These are phyloP conservation scores for Ophiosphaerella herpotricha DNA, from an alignment of 2,329 filamentous ascomycete genomes.

Conservation along the genomic window DNA sequence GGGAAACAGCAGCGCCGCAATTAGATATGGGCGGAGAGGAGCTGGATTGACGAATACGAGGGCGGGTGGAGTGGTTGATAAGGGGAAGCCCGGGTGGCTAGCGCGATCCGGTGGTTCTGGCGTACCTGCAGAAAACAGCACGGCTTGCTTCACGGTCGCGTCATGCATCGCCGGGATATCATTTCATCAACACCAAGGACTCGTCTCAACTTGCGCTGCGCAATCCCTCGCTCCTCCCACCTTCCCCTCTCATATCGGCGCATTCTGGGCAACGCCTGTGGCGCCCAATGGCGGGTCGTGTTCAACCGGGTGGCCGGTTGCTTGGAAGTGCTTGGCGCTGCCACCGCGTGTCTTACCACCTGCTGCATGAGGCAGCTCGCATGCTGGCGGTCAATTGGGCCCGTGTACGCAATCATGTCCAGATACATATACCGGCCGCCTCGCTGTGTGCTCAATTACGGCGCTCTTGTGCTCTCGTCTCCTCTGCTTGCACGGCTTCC, in stretches of 20 bases:
- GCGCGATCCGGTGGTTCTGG: not conserved
- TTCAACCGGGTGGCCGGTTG: slow-evolving; percentile 38
- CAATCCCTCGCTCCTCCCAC: slow-evolving; percentile 9
- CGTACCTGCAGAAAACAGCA: slow-evolving; percentile 6
- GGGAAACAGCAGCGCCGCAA: no score
- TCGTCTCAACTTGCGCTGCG: slow-evolving; percentile 3
- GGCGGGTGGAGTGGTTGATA: not conserved
- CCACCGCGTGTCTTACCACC: slow-evolving; percentile 39
- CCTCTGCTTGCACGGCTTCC: slow-evolving; percentile 18
- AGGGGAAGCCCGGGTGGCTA: not conserved
- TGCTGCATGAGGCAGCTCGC: slow-evolving; percentile 41
- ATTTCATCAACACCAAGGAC: not conserved
- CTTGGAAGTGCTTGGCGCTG: slow-evolving; percentile 37
- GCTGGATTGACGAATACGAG: no score
- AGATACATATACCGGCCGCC: slow-evolving; percentile 23
- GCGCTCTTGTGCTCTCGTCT: slow-evolving; percentile 16
- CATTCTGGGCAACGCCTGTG: slow-evolving; percentile 14
- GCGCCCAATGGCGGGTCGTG: slow-evolving; percentile 23
- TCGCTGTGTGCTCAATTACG: slow-evolving; percentile 1
- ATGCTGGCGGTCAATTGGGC: slow-evolving; percentile 26
- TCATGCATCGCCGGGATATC: slow-evolving; percentile 1
- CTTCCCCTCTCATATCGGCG: slow-evolving; percentile 29
- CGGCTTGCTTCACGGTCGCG: not conserved
- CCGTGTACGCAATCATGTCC: slow-evolving; percentile 18
- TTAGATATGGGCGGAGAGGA: not conserved